phyloP scores from a whole-genome alignment of 306 rosid genomes.

The Quercus variabilis region DNA sequence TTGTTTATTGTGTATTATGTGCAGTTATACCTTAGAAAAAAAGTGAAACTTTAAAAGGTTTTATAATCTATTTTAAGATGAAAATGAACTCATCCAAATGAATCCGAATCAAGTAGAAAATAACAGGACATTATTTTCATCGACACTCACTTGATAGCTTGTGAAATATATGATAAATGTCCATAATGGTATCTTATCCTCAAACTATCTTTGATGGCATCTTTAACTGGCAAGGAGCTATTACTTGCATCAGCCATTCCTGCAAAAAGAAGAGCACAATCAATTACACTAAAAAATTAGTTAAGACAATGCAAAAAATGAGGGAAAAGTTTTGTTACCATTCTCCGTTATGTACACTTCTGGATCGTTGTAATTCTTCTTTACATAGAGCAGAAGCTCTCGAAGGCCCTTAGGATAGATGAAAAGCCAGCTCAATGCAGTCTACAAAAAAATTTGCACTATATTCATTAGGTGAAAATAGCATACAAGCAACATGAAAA shows the following conservation, averaged over 20 bases:
- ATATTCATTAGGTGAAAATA: not conserved
- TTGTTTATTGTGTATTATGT: not conserved
- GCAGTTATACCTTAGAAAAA: too few species aligned
- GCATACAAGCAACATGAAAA: too few species aligned
- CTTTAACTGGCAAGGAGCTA: conserved; percentile 30
- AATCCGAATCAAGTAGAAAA: too few species aligned
- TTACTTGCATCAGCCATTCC: conserved; percentile 47
- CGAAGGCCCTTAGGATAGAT: conserved; percentile 49
- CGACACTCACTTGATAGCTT: conserved; percentile 51
- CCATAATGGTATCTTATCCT: conserved; percentile 43
- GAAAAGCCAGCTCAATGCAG: conserved; percentile 48
- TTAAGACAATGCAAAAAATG: too few species aligned
- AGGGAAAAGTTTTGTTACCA: conserved; percentile 31
- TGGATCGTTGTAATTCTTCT: conserved; percentile 38
- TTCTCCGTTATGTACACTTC: conserved; percentile 53
- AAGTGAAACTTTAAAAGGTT: too few species aligned
- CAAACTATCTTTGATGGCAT: conserved; percentile 35
- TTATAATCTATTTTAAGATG: too few species aligned
- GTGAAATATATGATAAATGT: conserved; percentile 40
- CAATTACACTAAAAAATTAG: not conserved
- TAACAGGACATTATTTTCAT: not conserved
- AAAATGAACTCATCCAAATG: too few species aligned
- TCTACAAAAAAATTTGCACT: conserved; percentile 28
- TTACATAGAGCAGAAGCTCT: conserved; percentile 27
- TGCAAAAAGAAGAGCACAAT: not conserved